Evolutionary conservation across 345 rosid genomes (phyloP), one percentile per base, ranked within the genome.

Genomic region (Citrus medica): DNA sequence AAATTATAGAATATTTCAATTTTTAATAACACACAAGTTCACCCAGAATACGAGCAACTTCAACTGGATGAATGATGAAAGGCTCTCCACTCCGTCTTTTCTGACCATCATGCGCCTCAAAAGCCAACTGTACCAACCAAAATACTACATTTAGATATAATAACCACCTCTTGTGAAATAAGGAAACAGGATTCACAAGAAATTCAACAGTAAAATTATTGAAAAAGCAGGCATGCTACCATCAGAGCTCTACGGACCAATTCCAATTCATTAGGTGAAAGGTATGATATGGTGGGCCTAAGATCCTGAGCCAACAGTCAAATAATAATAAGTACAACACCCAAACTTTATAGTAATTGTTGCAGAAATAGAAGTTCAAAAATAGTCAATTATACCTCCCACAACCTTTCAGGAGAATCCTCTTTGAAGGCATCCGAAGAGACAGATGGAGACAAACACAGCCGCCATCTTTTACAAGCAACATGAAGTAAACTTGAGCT

Each of bases 11-110:
- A 83, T 61, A 64, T 33, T 74, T 74, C 33, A 38, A 58, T 70
- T 77, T 38, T 42, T 67, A 68, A 63, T 24, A 79, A 87, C 98
- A 89, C 86, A 96, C 99, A 87, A 92, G 97, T 86, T 96, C 97
- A 80, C 99, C 99, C 61, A 96, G 90, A 84, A 96, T 96, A 38
- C 88, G 90, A 68, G 99, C 99, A 84, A 96, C 99, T 87, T 92
- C 99, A 79, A 96, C 97, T 1, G 99, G 99, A 90, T 96, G 98
- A 85, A 92, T 87, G 80, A 96, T 96, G 82, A 96, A 96, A 21
- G 99, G 97, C 69, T 96, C 99, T 72, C 99, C 99, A 86, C 99
- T 96, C 82, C 97, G 97, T 78, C 98, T 88, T 81, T 81, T 96
- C 82, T 94, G 99, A 86, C 99, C 99, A 83, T 94, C 84, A 84